Conservation (phyloP, 495 filamentous ascomycete genomes). For the Penicillium desertorum region DNA sequence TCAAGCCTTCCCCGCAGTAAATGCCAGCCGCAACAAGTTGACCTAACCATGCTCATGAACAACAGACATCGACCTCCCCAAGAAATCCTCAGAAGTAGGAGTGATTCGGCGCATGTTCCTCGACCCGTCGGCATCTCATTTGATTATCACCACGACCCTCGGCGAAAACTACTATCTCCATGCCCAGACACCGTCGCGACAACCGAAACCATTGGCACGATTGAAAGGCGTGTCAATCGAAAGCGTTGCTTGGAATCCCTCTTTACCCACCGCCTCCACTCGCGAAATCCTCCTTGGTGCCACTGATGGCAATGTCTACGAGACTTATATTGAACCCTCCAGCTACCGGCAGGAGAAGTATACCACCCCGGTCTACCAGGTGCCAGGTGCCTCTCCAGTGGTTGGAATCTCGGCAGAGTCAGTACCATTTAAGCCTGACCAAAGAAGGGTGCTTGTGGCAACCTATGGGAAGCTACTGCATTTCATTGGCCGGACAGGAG, state of each 20-base stretch:
- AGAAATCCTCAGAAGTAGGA: slow-evolving; percentile 85
- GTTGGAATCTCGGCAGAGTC: slow-evolving; percentile 80
- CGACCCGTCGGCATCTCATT: slow-evolving; percentile 91
- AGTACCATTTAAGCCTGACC: slow-evolving; percentile 63
- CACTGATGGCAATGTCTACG: slow-evolving; percentile 90
- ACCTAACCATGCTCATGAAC: slow-evolving; percentile 19
- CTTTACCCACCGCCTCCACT: slow-evolving; percentile 91
- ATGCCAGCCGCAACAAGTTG: slow-evolving; percentile 18
- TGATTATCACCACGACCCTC: slow-evolving; percentile 85
- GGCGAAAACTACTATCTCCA: slow-evolving; percentile 98
- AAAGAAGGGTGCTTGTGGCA: slow-evolving; percentile 71
- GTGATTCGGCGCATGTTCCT: slow-evolving; percentile 94
- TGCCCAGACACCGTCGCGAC: slow-evolving; percentile 71
- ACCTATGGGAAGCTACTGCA: slow-evolving; percentile 74
- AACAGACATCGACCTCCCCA: slow-evolving; percentile 93
- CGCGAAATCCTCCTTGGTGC: slow-evolving; percentile 93
- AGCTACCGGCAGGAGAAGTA: slow-evolving; percentile 93
- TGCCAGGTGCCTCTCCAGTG: slow-evolving; percentile 70
- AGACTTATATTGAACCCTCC: slow-evolving; percentile 90
- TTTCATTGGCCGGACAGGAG: slow-evolving; percentile 70
- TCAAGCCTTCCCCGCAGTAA: slow-evolving; percentile 14
- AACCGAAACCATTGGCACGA: slow-evolving; percentile 76
- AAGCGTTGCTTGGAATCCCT: slow-evolving; percentile 91
- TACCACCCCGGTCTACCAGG: slow-evolving; percentile 73
- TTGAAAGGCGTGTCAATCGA: slow-evolving; percentile 86